Evolutionary conservation across 1,284 basidiomycete genomes (phyloP), one percentile per base, ranked within the genome.

Genomic region (Dichomitus squalens): DNA sequence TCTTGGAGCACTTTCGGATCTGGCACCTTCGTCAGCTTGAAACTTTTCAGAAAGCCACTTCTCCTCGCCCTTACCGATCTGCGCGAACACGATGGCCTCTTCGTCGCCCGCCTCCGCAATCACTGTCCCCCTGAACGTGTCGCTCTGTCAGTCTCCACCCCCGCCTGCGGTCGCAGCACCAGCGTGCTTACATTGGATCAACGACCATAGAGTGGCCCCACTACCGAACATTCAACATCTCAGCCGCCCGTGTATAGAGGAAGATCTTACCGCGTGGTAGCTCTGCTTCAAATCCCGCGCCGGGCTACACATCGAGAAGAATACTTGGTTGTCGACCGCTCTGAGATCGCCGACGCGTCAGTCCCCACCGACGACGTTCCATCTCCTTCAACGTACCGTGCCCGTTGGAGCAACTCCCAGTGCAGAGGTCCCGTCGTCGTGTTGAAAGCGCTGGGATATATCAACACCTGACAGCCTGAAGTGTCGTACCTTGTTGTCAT

Each of bases 311-410:
- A 96, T 96, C 2, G 92, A 84, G 61, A 97, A 87, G 75, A 87
- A 99, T 20, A 98, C 85, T 75, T 99, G 96, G 69, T 99, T 98
- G 72, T 99, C 96, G 29, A 95, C 85, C 8, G 96, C 96, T 55
- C 95, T 95, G 66, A 8, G 44, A 41, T 40, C 47, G 38, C 23
- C 11, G 2, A 18, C 12, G 36, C 18, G 18, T 38, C 7, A 44
- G 7, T 23, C 1, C 27, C 8, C 2, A 4, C 2, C 9, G 43
- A 27, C 12, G 18, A 11, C 18, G 5, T 11, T 9, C n/a, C 3
- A 7, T 31, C 4, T 6, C 7, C 12, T 7, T 7, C 9, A 14
- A 40, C 79, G 25, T 66, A 93, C 92, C 95, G 83, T 53, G 88
- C 87, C 52, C 93, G 84, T 69, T 95, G 92, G 11, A 99, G 81